phyloP scores from a whole-genome alignment of 2,329 filamentous ascomycete genomes.

The Xylariaceae sp. region DNA sequence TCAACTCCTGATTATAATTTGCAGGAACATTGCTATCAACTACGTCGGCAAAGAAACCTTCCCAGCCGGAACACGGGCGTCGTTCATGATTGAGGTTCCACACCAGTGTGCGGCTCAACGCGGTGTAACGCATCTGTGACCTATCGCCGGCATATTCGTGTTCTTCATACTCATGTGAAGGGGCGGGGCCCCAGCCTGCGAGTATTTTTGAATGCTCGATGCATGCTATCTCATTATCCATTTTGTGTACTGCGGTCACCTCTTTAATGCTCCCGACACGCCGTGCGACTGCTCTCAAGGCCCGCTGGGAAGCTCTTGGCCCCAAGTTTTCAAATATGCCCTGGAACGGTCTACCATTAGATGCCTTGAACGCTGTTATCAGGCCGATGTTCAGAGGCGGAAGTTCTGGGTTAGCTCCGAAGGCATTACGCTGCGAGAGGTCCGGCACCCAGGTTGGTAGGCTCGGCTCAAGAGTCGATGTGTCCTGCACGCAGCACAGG shows the following conservation, averaged over 20 bases:
- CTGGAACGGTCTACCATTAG: neutral
- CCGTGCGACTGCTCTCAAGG: neutral
- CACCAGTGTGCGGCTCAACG: neutral
- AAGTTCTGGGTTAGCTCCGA: neutral
- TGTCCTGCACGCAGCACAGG: too few species aligned
- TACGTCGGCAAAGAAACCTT: neutral
- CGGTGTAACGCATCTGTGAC: neutral
- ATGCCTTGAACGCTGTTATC: neutral
- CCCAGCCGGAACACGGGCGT: neutral
- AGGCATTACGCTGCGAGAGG: neutral
- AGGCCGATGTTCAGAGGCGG: neutral
- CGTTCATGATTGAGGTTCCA: neutral
- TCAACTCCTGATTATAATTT: neutral
- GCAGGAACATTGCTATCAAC: neutral
- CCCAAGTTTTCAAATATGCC: neutral
- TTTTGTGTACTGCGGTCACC: neutral
- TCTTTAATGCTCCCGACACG: neutral
- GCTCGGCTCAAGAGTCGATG: too few species aligned
- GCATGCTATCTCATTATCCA: neutral
- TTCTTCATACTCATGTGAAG: neutral
- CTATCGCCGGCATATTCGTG: neutral
- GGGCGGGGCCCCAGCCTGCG: neutral
- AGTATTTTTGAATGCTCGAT: neutral
- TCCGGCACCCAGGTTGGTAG: neutral
- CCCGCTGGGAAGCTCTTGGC: neutral